A percentile compares a stretch with the other conserved stretches of the same genome.
phyloP scores from a whole-genome alignment of 2,329 filamentous ascomycete genomes.

The Chaetomiaceae sp. region DNA sequence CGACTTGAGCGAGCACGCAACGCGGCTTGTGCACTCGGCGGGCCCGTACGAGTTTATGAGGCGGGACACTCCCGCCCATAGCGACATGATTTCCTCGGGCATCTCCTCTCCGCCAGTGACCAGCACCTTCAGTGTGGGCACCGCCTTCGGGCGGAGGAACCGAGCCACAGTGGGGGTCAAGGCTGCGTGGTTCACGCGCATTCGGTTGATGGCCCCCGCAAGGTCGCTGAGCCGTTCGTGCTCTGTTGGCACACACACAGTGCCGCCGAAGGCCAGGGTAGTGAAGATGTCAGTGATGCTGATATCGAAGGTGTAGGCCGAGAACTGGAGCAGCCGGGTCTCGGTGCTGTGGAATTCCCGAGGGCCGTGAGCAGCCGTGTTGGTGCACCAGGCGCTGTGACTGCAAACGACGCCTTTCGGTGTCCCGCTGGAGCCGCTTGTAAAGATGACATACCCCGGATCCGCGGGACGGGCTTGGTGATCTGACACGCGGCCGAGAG shows the following conservation, averaged over 20 bases:
- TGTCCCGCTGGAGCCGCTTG: constrained; percentile 47
- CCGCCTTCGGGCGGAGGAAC: constrained; percentile 21
- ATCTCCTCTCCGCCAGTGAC: constrained; percentile 26
- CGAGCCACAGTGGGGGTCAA: constrained; percentile 27
- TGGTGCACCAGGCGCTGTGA: constrained; percentile 24
- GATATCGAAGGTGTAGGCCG: constrained; percentile 38
- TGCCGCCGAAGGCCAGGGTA: constrained; percentile 35
- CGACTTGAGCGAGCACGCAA: constrained; percentile 1
- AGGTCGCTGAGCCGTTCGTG: constrained; percentile 35
- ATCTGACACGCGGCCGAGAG: neutral
- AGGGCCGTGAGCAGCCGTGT: constrained; percentile 1
- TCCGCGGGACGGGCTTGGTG: constrained; percentile 5
- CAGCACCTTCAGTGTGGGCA: constrained; percentile 24
- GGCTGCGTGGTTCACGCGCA: constrained; percentile 22
- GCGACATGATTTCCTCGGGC: constrained; percentile 9
- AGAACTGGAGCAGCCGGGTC: constrained; percentile 26
- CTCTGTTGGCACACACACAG: constrained; percentile 38
- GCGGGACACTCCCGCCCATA: constrained; percentile 15
- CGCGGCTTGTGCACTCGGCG: constrained; percentile 22
- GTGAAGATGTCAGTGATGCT: constrained; percentile 37
- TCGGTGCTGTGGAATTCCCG: neutral
- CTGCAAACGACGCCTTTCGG: constrained; percentile 45
- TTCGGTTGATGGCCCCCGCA: constrained; percentile 23
- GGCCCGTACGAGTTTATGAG: constrained; percentile 25
- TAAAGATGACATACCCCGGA: constrained; percentile 42